These are phyloP conservation scores for Urtica urens DNA, from an alignment of 306 rosid species.

Conservation along the genomic window DNA sequence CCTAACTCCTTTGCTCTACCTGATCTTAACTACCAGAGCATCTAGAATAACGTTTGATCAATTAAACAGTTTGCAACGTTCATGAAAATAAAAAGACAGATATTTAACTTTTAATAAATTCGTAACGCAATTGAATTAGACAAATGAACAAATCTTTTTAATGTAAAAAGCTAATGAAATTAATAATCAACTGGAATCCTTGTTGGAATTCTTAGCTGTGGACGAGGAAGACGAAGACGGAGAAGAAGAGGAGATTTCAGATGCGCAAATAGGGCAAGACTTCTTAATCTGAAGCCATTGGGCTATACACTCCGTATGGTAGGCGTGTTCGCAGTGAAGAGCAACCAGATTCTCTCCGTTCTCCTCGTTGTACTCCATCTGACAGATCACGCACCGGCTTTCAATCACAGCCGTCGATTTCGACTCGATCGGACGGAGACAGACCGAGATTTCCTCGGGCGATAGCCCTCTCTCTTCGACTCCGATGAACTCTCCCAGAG, in stretches of 20 bases:
- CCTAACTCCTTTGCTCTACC: too few relatives aligned
- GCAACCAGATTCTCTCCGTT: conserved; percentile 46
- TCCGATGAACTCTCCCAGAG: conserved; percentile 66
- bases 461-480: conserved; percentile 62
- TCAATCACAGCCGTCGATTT: not conserved
- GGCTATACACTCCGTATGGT: conserved; percentile 64
- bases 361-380: conserved; percentile 72
- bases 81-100: not conserved
- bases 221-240: conserved; percentile 25
- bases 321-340: conserved; percentile 74
- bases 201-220: conserved; percentile 13
- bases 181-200: too few relatives aligned
- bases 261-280: conserved; percentile 76
- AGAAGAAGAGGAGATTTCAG: conserved; percentile 34
- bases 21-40: too few relatives aligned
- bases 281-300: conserved; percentile 78
- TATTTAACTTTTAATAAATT: not conserved
- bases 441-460: conserved; percentile 37
- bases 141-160: not conserved
- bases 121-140: not conserved
- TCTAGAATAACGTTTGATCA: too few relatives aligned
- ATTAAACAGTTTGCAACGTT: conserved; percentile 3
- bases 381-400: conserved; percentile 68
- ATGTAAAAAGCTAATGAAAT: not conserved
- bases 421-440: conserved; percentile 30